Evolutionary conservation across 176 grass and related monocot species (phyloP).

Genomic region (Lolium perenne): DNA sequence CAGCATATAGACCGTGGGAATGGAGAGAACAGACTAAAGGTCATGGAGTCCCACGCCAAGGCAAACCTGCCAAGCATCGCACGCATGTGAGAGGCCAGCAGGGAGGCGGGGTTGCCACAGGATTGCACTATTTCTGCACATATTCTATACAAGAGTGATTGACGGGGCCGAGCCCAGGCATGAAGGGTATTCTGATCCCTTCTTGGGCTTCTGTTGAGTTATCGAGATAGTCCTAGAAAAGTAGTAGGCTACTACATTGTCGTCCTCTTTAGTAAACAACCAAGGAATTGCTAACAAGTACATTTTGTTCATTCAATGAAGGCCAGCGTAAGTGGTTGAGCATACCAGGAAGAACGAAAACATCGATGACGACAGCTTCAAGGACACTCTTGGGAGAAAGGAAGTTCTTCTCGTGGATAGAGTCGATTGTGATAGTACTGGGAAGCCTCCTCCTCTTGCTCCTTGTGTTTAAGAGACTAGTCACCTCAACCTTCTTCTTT

Average conservation of each 20-base stretch:
- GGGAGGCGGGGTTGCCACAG: background rate
- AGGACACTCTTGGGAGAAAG: constrained; percentile 75
- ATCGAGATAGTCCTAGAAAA: background rate
- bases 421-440: constrained; percentile 73
- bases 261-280: background rate
- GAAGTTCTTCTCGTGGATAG: constrained; percentile 90
- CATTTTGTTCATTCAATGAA: background rate
- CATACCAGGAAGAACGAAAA: constrained; percentile 84
- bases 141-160: background rate
- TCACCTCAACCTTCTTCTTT: constrained; percentile 70
- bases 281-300: background rate
- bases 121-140: background rate
- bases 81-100: background rate
- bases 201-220: constrained; percentile 13
- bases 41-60: background rate
- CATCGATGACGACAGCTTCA: constrained; percentile 71
- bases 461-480: constrained; percentile 63
- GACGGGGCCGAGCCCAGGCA: background rate
- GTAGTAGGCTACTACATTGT: background rate
- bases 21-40: background rate
- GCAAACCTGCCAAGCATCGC: background rate
- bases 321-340: background rate
- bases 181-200: constrained; percentile 1
- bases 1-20: constrained; percentile 7
- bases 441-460: constrained; percentile 69